Conservation (phyloP, 2,329 filamentous ascomycete genomes). For the Aspergillus eucalypticola region DNA sequence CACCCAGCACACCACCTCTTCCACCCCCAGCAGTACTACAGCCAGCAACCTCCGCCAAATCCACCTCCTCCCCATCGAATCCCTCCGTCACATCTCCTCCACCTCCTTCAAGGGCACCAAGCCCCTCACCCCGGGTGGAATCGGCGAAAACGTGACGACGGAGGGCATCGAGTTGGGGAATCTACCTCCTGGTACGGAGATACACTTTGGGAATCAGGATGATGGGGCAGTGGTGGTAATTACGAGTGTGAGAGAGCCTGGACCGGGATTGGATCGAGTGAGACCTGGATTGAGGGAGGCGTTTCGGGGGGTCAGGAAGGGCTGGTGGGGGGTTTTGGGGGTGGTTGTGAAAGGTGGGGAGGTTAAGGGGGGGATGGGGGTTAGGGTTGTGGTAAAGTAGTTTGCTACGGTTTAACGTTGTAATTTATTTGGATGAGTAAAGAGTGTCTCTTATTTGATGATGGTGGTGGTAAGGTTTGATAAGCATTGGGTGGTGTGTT, state of each 20-base stretch:
- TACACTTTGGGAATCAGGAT: conserved; percentile 8
- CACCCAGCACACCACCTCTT: conserved; percentile 15
- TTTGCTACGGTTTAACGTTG: too few relatives aligned
- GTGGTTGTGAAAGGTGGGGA: conserved; percentile 16
- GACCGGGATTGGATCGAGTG: conserved; percentile 11
- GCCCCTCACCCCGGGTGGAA: not conserved
- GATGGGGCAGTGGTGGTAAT: not conserved
- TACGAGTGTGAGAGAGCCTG: conserved; percentile 13
- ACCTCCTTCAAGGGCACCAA: not conserved
- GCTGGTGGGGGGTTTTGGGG: conserved; percentile 18
- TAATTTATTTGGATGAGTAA: too few relatives aligned
- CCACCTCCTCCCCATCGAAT: conserved; percentile 13
- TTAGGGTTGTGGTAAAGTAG: conserved; percentile 4
- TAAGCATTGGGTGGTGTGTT: too few relatives aligned
- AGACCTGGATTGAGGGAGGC: conserved; percentile 10
- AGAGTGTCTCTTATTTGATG: too few relatives aligned
- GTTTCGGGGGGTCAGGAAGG: conserved; percentile 11
- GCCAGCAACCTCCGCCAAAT: conserved; percentile 17
- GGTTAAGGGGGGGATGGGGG: conserved; percentile 14
- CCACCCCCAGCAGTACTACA: conserved; percentile 7
- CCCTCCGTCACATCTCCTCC: not conserved
- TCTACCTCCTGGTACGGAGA: conserved; percentile 3
- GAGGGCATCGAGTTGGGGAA: conserved; percentile 12
- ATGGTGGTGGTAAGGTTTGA: too few relatives aligned
- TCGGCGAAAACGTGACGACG: conserved; percentile 18